Base-by-base conservation (phyloP, 2,329 filamentous ascomycete species). In the Xylaria sp. region DNA sequence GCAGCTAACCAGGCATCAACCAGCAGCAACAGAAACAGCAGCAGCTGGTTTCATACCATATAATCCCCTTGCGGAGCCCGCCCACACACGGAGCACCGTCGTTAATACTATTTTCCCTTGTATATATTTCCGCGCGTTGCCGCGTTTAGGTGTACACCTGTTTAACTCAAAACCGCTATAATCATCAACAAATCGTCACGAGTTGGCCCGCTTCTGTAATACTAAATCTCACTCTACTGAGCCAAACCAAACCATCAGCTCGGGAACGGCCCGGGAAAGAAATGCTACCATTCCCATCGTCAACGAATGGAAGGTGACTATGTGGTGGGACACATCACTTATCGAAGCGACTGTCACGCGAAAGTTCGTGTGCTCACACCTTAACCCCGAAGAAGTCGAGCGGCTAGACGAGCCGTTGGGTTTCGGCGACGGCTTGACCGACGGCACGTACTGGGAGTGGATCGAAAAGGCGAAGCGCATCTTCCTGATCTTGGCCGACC, bases 391-490 rank as follows among this genome's bases (percentile, higher is more conserved):
- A 70, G 90, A 92, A 79, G 84, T 89, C 72, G 83, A 86, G 65
- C 87, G 87, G 63, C 82, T 94, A 56, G 86, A 91, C 75, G 82
- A 83, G 50, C 88, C 88, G 9, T 82, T 93, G 56, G 87, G 84
- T 13, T 93, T 93, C 78, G 91, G 91, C 37, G 89, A 90, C 74
- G 88, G 88, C 65, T 79, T 88, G 66, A 93, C 91, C 3, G 89
- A 93, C 78, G 88, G 90, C 71, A 93, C 91, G 0, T 94, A 94
- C 78, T 90, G 91, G 83, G 91, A 94, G 77, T 93, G 91, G 90
- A 93, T 94, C 56, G 83, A 88, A 65, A 90, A 90, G 74, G 90
- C 90, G 7, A 90, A 89, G 75, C 86, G 89, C 56, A 83, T 94
- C 48, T 94, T 94, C 75, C 82, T 94, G 56, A 89, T 93, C 48